A percentile compares a stretch with the other conserved stretches of the same genome.
Evolutionary conservation across 2,329 filamentous ascomycete genomes (phyloP).

Genomic region (Fusarium proliferatum): DNA sequence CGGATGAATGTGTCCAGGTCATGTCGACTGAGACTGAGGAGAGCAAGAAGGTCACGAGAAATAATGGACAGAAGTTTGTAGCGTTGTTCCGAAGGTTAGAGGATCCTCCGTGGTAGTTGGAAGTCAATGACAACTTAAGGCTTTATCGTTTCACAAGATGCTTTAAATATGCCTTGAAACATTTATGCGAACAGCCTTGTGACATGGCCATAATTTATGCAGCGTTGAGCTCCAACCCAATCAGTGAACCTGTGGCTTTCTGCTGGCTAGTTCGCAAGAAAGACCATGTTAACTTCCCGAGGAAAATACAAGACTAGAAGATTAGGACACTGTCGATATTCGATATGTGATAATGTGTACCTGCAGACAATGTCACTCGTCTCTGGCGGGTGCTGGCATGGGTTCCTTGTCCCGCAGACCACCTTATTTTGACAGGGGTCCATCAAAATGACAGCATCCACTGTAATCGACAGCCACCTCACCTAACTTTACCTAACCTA

Average conservation of each 20-base stretch:
- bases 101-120: constrained; percentile 79
- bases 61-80: constrained; percentile 90
- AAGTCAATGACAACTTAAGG: neutral
- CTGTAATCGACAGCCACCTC: constrained; percentile 41
- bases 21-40: constrained; percentile 93
- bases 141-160: neutral
- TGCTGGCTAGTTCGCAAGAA: neutral
- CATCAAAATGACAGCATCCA: constrained; percentile 39
- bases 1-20: constrained; percentile 75
- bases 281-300: neutral
- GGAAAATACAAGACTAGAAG: no score
- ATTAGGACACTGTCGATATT: neutral
- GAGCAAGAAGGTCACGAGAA: constrained; percentile 94
- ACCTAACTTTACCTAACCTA: constrained; percentile 7
- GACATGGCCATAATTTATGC: neutral
- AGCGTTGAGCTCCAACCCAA: neutral
- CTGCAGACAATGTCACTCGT: constrained; percentile 11
- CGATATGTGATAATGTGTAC: constrained; percentile 3
- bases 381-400: constrained; percentile 18
- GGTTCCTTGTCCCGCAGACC: constrained; percentile 29
- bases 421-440: constrained; percentile 35
- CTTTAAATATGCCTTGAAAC: neutral
- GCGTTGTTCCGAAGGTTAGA: constrained; percentile 85
- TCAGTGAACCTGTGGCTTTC: no score
- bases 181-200: neutral